A percentile compares a stretch with the other conserved stretches of the same genome.
These are phyloP conservation scores for Metschnikowia gruessii DNA, from an alignment of 805 yeast species.

Conservation along the genomic window DNA sequence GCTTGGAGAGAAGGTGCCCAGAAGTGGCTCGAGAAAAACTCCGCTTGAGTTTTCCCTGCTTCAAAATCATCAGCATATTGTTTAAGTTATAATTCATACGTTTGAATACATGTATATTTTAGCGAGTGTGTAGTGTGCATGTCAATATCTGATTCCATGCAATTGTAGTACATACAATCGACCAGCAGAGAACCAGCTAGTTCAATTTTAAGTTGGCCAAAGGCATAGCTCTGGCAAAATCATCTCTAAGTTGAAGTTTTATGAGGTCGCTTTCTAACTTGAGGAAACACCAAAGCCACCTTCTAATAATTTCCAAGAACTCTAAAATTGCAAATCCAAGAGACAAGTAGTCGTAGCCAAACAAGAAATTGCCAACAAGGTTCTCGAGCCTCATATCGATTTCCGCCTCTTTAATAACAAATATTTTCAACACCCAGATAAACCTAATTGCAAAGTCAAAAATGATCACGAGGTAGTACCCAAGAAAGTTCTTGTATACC, in stretches of 20 bases:
- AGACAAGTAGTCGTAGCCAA: slow-evolving; percentile 40
- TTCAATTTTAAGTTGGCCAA: slow-evolving; percentile 12
- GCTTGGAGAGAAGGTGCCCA: slow-evolving; percentile 48
- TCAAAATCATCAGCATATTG: neutral
- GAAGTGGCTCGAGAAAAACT: slow-evolving; percentile 37
- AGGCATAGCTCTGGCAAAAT: slow-evolving; percentile 17
- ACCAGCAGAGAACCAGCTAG: neutral
- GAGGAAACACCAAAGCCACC: slow-evolving; percentile 88
- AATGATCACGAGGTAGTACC: slow-evolving; percentile 56
- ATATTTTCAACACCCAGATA: slow-evolving; percentile 66
- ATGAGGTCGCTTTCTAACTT: slow-evolving; percentile 76
- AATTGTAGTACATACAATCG: neutral
- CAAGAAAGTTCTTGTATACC: slow-evolving; percentile 25
- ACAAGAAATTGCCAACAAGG: slow-evolving; percentile 25
- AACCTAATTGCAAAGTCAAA: slow-evolving; percentile 68
- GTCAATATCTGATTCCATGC: neutral
- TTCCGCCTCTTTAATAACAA: slow-evolving; percentile 33
- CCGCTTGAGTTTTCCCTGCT: slow-evolving; percentile 1
- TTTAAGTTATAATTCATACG: slow-evolving; percentile 1
- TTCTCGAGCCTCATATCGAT: slow-evolving; percentile 16
- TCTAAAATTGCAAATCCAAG: slow-evolving; percentile 68
- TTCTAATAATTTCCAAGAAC: slow-evolving; percentile 69
- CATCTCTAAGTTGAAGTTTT: slow-evolving; percentile 26
- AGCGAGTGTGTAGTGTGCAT: neutral
- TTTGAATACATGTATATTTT: slow-evolving; percentile 6